These are phyloP conservation scores for Westerdykella aurantiaca DNA, from an alignment of 2,329 filamentous ascomycete species.

Conservation along the genomic window DNA sequence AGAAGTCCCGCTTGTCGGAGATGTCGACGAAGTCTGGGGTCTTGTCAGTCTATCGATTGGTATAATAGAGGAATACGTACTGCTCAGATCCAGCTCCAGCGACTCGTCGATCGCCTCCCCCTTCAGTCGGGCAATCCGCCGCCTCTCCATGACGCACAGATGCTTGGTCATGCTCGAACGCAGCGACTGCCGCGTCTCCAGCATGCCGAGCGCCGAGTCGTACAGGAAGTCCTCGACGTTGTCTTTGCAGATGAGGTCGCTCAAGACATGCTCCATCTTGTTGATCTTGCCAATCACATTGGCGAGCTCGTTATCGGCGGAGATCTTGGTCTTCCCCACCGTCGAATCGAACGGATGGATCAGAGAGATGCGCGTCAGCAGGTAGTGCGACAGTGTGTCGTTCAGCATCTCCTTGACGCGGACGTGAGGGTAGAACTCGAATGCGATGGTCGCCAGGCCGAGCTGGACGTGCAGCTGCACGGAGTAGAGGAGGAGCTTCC, in stretches of 20 bases:
- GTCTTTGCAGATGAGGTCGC: constrained; percentile 24
- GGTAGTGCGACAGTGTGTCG: constrained; percentile 26
- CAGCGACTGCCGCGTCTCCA: constrained; percentile 18
- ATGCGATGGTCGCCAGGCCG: constrained; percentile 26
- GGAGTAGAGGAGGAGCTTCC: constrained; percentile 26
- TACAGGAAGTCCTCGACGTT: constrained; percentile 24
- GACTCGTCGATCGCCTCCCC: constrained; percentile 18
- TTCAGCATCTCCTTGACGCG: constrained; percentile 33
- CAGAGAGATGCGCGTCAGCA: constrained; percentile 28
- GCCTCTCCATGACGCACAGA: constrained; percentile 25
- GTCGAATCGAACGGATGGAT: constrained; percentile 29
- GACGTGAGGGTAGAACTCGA: constrained; percentile 21
- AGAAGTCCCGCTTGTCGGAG: constrained; percentile 24
- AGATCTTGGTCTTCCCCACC: constrained; percentile 9
- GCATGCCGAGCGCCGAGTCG: constrained; percentile 24
- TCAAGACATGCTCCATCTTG: constrained; percentile 24
- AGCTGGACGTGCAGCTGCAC: constrained; percentile 27
- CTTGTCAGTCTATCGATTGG: neutral
- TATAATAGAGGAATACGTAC: constrained; percentile 10
- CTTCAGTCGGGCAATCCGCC: constrained; percentile 26
- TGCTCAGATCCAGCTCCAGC: constrained; percentile 11
- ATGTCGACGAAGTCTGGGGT: constrained; percentile 14
- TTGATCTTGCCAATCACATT: constrained; percentile 24
- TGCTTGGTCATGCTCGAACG: constrained; percentile 28
- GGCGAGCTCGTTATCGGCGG: constrained; percentile 24